phyloP scores from a whole-genome alignment of 2,329 filamentous ascomycete species.

The Zymoseptoria pseudotritici region DNA sequence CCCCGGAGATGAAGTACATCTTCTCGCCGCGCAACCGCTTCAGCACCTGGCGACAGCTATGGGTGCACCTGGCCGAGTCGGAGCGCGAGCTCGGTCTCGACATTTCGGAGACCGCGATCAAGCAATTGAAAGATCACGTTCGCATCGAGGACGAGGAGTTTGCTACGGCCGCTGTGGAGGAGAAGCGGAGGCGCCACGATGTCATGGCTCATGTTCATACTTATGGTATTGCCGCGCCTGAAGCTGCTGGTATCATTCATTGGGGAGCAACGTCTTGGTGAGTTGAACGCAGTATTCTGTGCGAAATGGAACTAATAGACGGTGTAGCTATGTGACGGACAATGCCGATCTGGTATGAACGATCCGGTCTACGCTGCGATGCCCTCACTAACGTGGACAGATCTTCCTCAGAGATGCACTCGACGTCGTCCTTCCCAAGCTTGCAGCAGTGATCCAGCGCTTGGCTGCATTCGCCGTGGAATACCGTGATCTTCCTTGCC shows the following conservation, averaged over 20 bases:
- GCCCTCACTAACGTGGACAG: not conserved
- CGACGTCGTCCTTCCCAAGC: conserved; percentile 66
- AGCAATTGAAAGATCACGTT: conserved; percentile 40
- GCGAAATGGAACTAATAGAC: not conserved
- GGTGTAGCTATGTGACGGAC: conserved; percentile 54
- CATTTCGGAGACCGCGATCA: conserved; percentile 58
- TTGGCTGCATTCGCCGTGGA: conserved; percentile 64
- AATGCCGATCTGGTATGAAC: conserved; percentile 56
- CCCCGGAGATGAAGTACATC: conserved; percentile 65
- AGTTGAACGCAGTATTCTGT: not conserved
- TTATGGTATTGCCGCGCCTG: conserved; percentile 65
- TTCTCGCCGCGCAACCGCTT: conserved; percentile 71
- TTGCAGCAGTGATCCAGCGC: conserved; percentile 72
- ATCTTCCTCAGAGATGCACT: conserved; percentile 70
- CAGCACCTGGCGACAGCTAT: conserved; percentile 76
- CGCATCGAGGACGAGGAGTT: conserved; percentile 44
- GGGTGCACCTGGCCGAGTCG: conserved; percentile 74
- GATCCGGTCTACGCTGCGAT: not conserved
- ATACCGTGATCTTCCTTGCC: conserved; percentile 63
- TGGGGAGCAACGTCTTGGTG: conserved; percentile 55
- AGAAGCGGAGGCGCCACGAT: conserved; percentile 39
- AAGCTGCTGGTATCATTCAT: conserved; percentile 77
- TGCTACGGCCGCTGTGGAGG: conserved; percentile 40
- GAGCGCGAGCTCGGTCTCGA: conserved; percentile 73
- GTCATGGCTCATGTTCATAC: conserved; percentile 52